A percentile compares a stretch with the other conserved stretches of the same genome.
Evolutionary conservation across 2,329 filamentous ascomycete species (phyloP).

Genomic region (Talaromyces atroroseus): DNA sequence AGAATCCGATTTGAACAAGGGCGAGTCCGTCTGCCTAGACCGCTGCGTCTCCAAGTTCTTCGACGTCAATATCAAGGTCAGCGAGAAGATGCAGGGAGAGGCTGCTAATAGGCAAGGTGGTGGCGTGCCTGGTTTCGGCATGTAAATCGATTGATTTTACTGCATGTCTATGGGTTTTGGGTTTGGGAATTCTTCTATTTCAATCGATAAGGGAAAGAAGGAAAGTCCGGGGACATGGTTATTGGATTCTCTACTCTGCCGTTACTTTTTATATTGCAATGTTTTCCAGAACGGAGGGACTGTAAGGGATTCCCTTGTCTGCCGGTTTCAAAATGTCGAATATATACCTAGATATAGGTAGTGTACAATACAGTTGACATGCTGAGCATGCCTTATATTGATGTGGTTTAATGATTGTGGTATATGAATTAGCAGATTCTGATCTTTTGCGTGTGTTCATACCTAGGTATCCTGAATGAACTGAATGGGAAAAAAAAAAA

Average conservation of each 20-base stretch:
- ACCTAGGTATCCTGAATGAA: too few relatives aligned
- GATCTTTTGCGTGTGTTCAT: too few relatives aligned
- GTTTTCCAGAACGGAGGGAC: not conserved
- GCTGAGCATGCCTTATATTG: not conserved
- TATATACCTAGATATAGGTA: not conserved
- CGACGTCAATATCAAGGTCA: slow-evolving; percentile 96
- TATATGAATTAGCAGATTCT: too few relatives aligned
- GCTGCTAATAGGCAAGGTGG: slow-evolving; percentile 61
- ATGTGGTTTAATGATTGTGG: too few relatives aligned
- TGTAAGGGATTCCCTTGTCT: not conserved
- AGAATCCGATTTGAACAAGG: slow-evolving; percentile 96
- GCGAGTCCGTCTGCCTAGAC: slow-evolving; percentile 96
- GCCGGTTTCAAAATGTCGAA: not conserved
- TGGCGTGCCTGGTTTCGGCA: slow-evolving; percentile 47
- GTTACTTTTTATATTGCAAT: slow-evolving; percentile 11
- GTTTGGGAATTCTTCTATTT: not conserved
- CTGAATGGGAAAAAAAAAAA: too few relatives aligned
- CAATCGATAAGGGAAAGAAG: not conserved
- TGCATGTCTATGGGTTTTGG: too few relatives aligned
- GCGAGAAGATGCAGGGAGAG: slow-evolving; percentile 91
- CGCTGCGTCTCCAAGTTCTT: slow-evolving; percentile 98
- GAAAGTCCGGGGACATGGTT: too few relatives aligned
- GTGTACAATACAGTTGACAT: slow-evolving; percentile 8
- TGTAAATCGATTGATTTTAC: slow-evolving; percentile 24
- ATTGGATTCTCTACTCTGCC: slow-evolving; percentile 10